Evolutionary conservation across 2,329 filamentous ascomycete genomes (phyloP).

Genomic region (Domatiomyces globalis): DNA sequence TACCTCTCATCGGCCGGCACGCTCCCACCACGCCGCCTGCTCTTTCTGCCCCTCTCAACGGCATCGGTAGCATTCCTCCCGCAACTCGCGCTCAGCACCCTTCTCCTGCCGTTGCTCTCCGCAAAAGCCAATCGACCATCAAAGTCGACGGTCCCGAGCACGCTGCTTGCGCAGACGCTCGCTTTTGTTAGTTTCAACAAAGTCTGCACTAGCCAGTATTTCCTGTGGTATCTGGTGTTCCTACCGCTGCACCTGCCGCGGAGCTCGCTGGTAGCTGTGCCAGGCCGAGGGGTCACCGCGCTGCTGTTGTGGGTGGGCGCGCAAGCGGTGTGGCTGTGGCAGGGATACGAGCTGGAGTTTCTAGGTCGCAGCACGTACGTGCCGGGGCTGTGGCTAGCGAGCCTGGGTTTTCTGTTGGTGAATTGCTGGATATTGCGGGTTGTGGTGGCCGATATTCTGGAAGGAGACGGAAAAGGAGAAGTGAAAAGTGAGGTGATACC

Average conservation of each 20-base stretch:
- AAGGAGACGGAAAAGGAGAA: neutral
- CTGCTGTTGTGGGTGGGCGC: conserved; percentile 56
- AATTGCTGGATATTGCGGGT: conserved; percentile 81
- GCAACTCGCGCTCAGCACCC: conserved; percentile 64
- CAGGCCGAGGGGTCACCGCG: conserved; percentile 49
- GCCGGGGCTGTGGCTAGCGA: conserved; percentile 65
- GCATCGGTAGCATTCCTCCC: conserved; percentile 72
- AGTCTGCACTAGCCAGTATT: conserved; percentile 98
- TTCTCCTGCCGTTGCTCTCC: conserved; percentile 52
- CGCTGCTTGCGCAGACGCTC: conserved; percentile 80
- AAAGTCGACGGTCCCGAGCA: conserved; percentile 48
- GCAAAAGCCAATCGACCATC: conserved; percentile 3
- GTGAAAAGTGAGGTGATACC: no score
- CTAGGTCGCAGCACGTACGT: conserved; percentile 70
- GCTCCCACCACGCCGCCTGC: conserved; percentile 17
- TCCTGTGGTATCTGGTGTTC: conserved; percentile 94
- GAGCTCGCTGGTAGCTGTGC: conserved; percentile 50
- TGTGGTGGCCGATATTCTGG: conserved; percentile 49
- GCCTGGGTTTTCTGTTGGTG: conserved; percentile 64
- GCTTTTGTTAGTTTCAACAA: conserved; percentile 95
- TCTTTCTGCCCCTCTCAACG: neutral
- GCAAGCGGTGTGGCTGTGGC: conserved; percentile 55
- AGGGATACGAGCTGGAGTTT: conserved; percentile 64
- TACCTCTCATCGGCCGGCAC: conserved; percentile 63
- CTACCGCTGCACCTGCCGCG: conserved; percentile 76